Evolutionary conservation across 257 asterid species (phyloP), one percentile per base, ranked within the genome.

Genomic region (Fraxinus pennsylvanica): DNA sequence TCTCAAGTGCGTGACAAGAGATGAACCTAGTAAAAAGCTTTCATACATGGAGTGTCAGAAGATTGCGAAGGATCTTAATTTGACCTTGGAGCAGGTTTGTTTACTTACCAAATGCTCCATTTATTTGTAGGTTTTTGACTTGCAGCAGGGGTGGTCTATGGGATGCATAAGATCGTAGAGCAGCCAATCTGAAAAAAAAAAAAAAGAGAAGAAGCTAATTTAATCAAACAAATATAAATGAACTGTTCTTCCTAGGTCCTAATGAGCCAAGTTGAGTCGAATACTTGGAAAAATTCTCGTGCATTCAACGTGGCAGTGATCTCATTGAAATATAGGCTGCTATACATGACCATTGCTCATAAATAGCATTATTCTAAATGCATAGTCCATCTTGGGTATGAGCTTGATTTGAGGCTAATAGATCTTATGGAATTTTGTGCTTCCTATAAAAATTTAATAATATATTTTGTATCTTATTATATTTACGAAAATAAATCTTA

Each of bases 11-110:
- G 75, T 93, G 73, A 80, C 83, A 67, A 80, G 82, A 68, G 88
- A 88, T 76, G 92, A 88, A 43, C 83, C 88, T 50, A 84, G 84
- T 71, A 88, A 82, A 82, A 93, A 87, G 83, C 96, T 95, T 76
- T 88, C 98, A 73, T 88, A 83, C 71, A 80, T 63, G 66, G 96
- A 90, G 78, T 95, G 99, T 78, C 87, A 77, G 84, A 81, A 84
- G 88, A 93, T 95, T 85, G 95, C 99, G 38, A 86, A 85, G 81
- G 96, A 90, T 83, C 94, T 95, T 73, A 86, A 89, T 89, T 85
- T 95, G 91, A 89, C 97, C 76, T 73, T 93, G 76, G 98, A 90
- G 81, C 98, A 95, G 99, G 99, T 92, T 74, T 79, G 86, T 83
- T 77, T 75, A 74, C 85, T 73, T 81, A 76, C 83, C 63, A 59